Conservation (phyloP, 2,329 filamentous ascomycete genomes). For the Sporothrix brasiliensis region DNA sequence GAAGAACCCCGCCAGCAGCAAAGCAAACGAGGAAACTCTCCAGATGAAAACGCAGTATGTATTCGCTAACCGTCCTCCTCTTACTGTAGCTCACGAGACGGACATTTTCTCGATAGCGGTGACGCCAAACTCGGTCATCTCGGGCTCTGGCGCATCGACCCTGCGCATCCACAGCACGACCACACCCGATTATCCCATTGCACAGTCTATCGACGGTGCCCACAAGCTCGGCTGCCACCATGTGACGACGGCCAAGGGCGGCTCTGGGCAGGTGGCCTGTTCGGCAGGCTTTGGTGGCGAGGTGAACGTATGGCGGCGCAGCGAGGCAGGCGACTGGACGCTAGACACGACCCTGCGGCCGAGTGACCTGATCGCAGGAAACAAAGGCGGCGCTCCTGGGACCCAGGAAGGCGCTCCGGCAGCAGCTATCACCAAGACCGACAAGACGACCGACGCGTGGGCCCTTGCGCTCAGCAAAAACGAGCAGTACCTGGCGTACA, state of each 20-base stretch:
- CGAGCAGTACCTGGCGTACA: constrained; percentile 81
- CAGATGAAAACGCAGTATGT: neutral
- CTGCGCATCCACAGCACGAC: constrained; percentile 79
- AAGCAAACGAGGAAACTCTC: neutral
- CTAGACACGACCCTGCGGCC: constrained; percentile 51
- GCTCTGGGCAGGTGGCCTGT: constrained; percentile 71
- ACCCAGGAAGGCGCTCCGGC: constrained; percentile 48
- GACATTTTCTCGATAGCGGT: constrained; percentile 84
- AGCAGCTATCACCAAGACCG: neutral
- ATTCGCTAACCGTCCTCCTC: neutral
- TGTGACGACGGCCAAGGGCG: constrained; percentile 64
- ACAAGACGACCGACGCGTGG: constrained; percentile 69
- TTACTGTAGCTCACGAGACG: constrained; percentile 68
- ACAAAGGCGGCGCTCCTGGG: constrained; percentile 37
- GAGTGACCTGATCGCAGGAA: constrained; percentile 36
- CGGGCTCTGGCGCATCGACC: constrained; percentile 80
- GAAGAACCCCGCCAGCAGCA: constrained; percentile 35
- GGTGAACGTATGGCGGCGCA: constrained; percentile 76
- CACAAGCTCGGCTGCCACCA: constrained; percentile 94
- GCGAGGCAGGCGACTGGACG: constrained; percentile 60
- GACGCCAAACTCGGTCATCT: constrained; percentile 73
- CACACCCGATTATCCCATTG: constrained; percentile 71
- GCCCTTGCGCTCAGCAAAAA: constrained; percentile 82
- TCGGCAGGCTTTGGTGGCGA: constrained; percentile 90
- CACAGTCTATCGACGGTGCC: constrained; percentile 76